Conservation (phyloP, 345 rosid species). For the Barbarea vulgaris region DNA sequence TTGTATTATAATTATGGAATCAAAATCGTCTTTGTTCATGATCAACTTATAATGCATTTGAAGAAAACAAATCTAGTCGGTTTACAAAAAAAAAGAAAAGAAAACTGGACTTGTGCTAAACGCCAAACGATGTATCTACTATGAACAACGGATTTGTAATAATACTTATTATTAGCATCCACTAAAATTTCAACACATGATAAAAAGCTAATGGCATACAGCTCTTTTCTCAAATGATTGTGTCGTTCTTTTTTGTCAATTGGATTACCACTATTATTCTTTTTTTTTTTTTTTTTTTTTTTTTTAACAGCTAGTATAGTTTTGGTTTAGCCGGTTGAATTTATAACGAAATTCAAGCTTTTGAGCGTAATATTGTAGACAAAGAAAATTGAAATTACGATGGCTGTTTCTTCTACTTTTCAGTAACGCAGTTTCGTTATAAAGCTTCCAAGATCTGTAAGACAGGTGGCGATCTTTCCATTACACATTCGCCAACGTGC, state of each 20-base stretch:
- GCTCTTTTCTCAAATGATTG: constrained; percentile 12
- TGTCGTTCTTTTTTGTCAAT: neutral
- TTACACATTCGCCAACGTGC: neutral
- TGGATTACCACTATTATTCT: neutral
- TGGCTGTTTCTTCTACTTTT: neutral
- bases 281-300: neutral
- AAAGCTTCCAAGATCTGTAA: constrained; percentile 13
- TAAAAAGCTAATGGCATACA: constrained; percentile 23
- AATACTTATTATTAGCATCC: neutral
- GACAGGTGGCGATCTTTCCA: neutral
- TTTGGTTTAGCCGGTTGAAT: neutral
- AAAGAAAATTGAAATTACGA: neutral
- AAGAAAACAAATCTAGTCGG: too few relatives aligned
- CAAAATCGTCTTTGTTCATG: neutral
- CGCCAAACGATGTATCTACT: neutral
- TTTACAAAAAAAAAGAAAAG: too few relatives aligned
- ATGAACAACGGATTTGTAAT: neutral
- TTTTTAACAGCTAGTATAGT: neutral
- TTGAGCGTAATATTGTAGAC: constrained; percentile 2
- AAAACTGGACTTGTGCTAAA: neutral
- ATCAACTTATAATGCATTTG: neutral
- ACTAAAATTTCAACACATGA: neutral
- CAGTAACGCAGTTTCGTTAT: neutral
- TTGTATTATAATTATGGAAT: neutral
- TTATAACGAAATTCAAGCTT: neutral